A percentile compares a stretch with the other conserved stretches of the same genome.
Evolutionary conservation across 768 basidiomycete genomes (phyloP).

Genomic region (Kwoniella dendrophila): DNA sequence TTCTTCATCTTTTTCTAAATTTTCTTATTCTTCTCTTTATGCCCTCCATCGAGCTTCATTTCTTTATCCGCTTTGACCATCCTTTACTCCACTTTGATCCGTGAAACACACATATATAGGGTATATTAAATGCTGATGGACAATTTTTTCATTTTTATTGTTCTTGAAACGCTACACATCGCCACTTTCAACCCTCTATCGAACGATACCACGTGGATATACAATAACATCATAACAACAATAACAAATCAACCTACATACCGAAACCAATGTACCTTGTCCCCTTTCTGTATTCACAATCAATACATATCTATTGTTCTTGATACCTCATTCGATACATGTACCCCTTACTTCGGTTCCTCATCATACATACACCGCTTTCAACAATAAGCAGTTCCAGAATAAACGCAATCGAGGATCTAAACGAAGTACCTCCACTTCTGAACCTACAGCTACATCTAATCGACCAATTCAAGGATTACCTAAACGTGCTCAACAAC

Average conservation of each 20-base stretch:
- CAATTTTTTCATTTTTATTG: slow-evolving; percentile 24
- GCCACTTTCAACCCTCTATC: not conserved
- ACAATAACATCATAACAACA: not conserved
- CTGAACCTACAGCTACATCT: not conserved
- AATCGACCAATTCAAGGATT: slow-evolving; percentile 23
- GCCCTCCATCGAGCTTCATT: not conserved
- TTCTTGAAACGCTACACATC: slow-evolving; percentile 13
- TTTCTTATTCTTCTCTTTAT: slow-evolving; percentile 9
- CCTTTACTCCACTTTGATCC: slow-evolving; percentile 15
- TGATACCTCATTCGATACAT: not conserved
- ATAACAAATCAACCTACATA: not conserved
- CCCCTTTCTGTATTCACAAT: too few species aligned
- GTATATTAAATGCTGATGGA: slow-evolving; percentile 7
- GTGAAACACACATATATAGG: slow-evolving; percentile 21
- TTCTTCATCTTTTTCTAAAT: not conserved
- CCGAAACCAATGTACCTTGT: too few species aligned
- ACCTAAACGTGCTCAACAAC: slow-evolving; percentile 23
- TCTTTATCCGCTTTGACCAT: slow-evolving; percentile 8
- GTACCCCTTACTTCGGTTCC: not conserved
- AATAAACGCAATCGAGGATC: slow-evolving; percentile 34
- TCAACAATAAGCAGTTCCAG: slow-evolving; percentile 38
- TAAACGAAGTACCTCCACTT: not conserved
- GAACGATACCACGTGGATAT: not conserved
- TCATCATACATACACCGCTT: not conserved
- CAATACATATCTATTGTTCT: too few species aligned